phyloP scores from a whole-genome alignment of 768 basidiomycete genomes.

The Exidia glandulosa region DNA sequence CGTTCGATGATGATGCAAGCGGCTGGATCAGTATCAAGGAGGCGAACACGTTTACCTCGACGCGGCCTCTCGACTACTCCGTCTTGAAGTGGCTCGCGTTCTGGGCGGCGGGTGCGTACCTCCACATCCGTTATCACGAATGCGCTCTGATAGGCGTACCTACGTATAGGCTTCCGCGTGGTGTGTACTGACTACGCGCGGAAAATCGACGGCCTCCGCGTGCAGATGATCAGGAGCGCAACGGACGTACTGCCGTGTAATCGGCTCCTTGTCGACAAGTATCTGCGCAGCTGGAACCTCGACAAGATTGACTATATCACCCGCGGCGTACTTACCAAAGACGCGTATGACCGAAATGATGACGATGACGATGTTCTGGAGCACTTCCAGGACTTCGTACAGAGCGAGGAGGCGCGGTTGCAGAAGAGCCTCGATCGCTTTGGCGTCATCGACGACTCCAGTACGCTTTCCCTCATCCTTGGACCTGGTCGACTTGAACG shows the following conservation, averaged over 20 bases:
- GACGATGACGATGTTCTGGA: constrained; percentile 13
- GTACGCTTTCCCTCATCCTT: constrained; percentile 18
- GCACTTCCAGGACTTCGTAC: constrained; percentile 18
- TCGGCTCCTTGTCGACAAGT: constrained; percentile 13
- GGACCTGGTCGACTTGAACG: constrained; percentile 25
- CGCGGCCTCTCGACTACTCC: constrained; percentile 15
- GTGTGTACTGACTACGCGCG: neutral
- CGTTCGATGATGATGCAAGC: constrained; percentile 31
- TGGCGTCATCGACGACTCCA: constrained; percentile 18
- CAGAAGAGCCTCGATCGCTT: constrained; percentile 17
- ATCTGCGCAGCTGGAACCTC: constrained; percentile 11
- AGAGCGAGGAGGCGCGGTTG: constrained; percentile 16
- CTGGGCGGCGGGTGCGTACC: constrained; percentile 22
- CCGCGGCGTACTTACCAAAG: neutral
- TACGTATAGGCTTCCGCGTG: neutral
- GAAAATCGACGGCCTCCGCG: constrained; percentile 8
- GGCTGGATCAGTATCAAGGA: constrained; percentile 27
- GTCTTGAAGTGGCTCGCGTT: constrained; percentile 19
- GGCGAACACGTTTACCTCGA: constrained; percentile 20
- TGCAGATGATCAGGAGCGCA: constrained; percentile 9
- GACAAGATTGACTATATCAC: neutral
- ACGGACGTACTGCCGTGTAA: constrained; percentile 11
- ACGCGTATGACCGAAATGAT: neutral
- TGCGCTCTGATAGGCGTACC: neutral
- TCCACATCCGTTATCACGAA: neutral